A percentile compares a stretch with the other conserved stretches of the same genome.
phyloP scores from a whole-genome alignment of 2,329 filamentous ascomycete genomes.

The Sclerotinia minor region DNA sequence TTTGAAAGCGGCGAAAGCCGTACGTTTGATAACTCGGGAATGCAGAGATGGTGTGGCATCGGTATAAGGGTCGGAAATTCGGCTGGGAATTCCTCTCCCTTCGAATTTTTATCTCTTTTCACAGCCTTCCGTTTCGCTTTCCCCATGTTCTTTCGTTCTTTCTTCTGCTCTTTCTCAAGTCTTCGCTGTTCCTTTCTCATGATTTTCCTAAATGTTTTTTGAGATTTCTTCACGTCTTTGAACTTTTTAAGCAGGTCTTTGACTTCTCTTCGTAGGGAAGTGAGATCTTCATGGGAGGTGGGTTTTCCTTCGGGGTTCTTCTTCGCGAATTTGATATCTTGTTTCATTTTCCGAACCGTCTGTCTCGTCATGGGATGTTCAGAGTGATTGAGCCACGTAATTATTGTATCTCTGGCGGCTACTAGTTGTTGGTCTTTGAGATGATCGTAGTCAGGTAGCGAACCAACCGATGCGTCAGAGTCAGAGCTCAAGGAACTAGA shows the following conservation, averaged over 20 bases:
- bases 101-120: slow-evolving; percentile 34
- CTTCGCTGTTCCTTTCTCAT: slow-evolving; percentile 30
- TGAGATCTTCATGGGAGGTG: slow-evolving; percentile 39
- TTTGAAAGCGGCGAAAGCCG: background rate
- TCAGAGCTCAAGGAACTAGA: slow-evolving; percentile 43
- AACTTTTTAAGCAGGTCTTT: slow-evolving; percentile 49
- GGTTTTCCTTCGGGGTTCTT: slow-evolving; percentile 19
- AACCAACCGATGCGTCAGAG: slow-evolving; percentile 49
- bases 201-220: slow-evolving; percentile 34
- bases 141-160: background rate
- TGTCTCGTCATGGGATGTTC: slow-evolving; percentile 51
- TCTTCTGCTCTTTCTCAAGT: slow-evolving; percentile 6
- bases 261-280: slow-evolving; percentile 48
- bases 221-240: slow-evolving; percentile 45
- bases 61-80: background rate
- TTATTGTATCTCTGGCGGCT: slow-evolving; percentile 47
- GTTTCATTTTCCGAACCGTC: slow-evolving; percentile 46
- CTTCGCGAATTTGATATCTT: slow-evolving; percentile 48
- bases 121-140: slow-evolving; percentile 28
- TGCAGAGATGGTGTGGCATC: background rate
- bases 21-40: background rate
- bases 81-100: slow-evolving; percentile 25
- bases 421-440: slow-evolving; percentile 52
- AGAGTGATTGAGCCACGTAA: slow-evolving; percentile 52
- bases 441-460: slow-evolving; percentile 55